These are phyloP conservation scores for Curvularia lunata DNA, from an alignment of 2,329 filamentous ascomycete species.

Conservation along the genomic window DNA sequence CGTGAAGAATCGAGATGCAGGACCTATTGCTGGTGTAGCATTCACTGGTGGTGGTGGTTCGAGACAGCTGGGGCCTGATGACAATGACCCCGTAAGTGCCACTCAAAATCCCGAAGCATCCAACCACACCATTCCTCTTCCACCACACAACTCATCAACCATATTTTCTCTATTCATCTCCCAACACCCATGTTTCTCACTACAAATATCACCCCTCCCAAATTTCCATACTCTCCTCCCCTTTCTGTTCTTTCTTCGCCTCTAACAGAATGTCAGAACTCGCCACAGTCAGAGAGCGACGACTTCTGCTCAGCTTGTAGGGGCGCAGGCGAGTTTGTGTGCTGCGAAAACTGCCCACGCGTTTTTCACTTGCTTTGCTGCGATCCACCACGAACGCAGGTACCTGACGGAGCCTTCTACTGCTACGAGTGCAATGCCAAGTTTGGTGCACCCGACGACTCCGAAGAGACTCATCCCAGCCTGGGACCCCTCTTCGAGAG, in stretches of 20 bases:
- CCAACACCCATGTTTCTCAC: slow-evolving; percentile 45
- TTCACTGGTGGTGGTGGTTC: slow-evolving; percentile 63
- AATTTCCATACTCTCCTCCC: slow-evolving; percentile 47
- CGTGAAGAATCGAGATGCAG: slow-evolving; percentile 72
- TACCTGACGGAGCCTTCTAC: slow-evolving; percentile 66
- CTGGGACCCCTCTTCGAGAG: slow-evolving; percentile 69
- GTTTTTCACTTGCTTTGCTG: slow-evolving; percentile 91
- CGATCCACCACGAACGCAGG: slow-evolving; percentile 67
- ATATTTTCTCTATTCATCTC: slow-evolving; percentile 32
- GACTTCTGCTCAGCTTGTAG: slow-evolving; percentile 89
- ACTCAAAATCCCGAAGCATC: slow-evolving; percentile 52
- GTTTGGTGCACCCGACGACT: slow-evolving; percentile 35
- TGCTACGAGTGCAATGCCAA: slow-evolving; percentile 64
- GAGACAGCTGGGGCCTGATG: slow-evolving; percentile 65
- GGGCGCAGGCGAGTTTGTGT: slow-evolving; percentile 82
- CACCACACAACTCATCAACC: slow-evolving; percentile 45
- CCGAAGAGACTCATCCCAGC: slow-evolving; percentile 26
- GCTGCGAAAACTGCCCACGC: slow-evolving; percentile 89
- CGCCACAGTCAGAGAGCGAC: slow-evolving; percentile 69
- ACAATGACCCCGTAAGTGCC: slow-evolving; percentile 61
- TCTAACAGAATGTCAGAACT: slow-evolving; percentile 51
- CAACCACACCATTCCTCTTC: slow-evolving; percentile 50
- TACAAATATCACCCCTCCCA: slow-evolving; percentile 34
- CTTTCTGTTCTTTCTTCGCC: slow-evolving; percentile 45
- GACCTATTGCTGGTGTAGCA: slow-evolving; percentile 71